Evolutionary conservation across 202 grass and related monocot genomes (phyloP).

Genomic region (Digitaria exilis): DNA sequence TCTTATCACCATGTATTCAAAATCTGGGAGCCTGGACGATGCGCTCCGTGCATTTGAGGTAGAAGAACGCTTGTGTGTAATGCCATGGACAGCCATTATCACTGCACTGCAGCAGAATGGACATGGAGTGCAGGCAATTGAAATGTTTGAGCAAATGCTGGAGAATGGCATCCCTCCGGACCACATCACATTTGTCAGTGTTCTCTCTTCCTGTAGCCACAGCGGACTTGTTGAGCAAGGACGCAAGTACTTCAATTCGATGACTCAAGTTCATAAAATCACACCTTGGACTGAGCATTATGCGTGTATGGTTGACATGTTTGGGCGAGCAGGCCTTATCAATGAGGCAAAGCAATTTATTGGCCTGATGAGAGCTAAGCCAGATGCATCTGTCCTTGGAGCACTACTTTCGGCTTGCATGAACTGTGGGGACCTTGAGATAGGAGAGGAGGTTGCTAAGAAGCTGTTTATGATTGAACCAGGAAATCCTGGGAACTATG

Average conservation of each 20-base stretch:
- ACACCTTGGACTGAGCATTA: conserved; percentile 54
- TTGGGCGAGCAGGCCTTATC: conserved; percentile 56
- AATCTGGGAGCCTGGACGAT: conserved; percentile 49
- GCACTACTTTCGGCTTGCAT: conserved; percentile 51
- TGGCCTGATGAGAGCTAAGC: conserved; percentile 43
- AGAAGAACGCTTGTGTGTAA: conserved; percentile 35
- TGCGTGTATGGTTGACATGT: conserved; percentile 66
- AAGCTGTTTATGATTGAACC: conserved; percentile 61
- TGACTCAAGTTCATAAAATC: conserved; percentile 52
- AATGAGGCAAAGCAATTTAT: conserved; percentile 47
- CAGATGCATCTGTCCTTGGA: conserved; percentile 56
- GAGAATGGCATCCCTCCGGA: conserved; percentile 48
- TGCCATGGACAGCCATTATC: conserved; percentile 63
- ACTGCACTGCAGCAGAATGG: conserved; percentile 70
- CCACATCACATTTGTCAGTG: conserved; percentile 63
- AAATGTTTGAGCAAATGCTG: conserved; percentile 48
- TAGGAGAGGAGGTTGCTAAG: conserved; percentile 42
- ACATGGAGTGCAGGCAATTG: conserved; percentile 30
- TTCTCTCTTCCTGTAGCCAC: conserved; percentile 62
- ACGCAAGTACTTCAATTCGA: conserved; percentile 51
- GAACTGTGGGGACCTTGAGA: conserved; percentile 48
- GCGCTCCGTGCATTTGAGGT: conserved; percentile 39
- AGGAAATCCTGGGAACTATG: conserved; percentile 57
- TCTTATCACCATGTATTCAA: conserved; percentile 59
- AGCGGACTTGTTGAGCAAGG: conserved; percentile 54